Percentiles rank a stretch among this genome's conserved stretches.
These are phyloP conservation scores for Eucalyptus albens DNA, from an alignment of 345 rosid species.

Conservation along the genomic window DNA sequence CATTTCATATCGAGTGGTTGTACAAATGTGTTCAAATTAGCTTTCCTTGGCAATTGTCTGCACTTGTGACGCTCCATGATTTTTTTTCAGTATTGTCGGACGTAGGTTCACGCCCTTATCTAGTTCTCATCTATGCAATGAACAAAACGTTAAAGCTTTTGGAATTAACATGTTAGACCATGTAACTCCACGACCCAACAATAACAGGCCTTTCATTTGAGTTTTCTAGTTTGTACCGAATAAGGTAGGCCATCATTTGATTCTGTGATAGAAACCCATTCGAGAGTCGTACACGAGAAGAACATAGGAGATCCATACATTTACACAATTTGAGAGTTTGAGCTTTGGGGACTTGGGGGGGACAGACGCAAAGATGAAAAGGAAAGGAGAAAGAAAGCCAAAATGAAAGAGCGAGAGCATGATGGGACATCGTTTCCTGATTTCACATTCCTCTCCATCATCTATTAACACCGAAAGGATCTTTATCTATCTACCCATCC, in stretches of 20 bases:
- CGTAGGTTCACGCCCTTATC: background rate
- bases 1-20: background rate
- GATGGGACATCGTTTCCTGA: background rate
- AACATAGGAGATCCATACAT: background rate
- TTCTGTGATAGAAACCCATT: background rate
- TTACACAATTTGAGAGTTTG: background rate
- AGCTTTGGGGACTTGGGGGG: background rate
- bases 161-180: background rate
- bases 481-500: background rate
- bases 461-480: background rate
- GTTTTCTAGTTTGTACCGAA: background rate
- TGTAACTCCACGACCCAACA: background rate
- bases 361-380: background rate
- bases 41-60: background rate
- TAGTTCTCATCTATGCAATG: background rate
- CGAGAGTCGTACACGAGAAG: background rate
- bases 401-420: background rate
- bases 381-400: background rate
- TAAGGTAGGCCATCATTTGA: background rate
- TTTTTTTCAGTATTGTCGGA: background rate
- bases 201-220: background rate
- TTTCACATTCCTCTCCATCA: background rate
- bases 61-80: background rate
- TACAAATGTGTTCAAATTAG: background rate
- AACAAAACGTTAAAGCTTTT: background rate